Evolutionary conservation across 257 asterid genomes (phyloP).

Genomic region (Osmanthus fragrans): DNA sequence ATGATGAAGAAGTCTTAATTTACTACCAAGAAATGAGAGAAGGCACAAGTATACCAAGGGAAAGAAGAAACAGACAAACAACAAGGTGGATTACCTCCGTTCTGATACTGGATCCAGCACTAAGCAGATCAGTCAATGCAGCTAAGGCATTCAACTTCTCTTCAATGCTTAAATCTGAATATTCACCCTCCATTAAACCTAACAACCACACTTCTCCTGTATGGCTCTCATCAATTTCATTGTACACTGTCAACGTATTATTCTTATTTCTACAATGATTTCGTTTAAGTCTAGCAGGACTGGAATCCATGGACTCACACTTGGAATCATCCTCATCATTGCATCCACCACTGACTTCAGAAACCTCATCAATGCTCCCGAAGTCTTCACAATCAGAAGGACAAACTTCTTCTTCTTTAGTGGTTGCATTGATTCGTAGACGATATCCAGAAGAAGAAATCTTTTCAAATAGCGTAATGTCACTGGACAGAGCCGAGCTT

Average conservation of each 20-base stretch:
- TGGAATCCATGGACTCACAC: constrained; percentile 46
- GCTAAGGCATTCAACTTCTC: constrained; percentile 77
- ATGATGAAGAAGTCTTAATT: background rate
- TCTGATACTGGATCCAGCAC: constrained; percentile 74
- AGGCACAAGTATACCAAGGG: background rate
- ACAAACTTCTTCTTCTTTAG: constrained; percentile 53
- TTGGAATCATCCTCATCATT: constrained; percentile 57
- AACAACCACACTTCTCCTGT: constrained; percentile 92
- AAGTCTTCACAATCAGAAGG: constrained; percentile 69
- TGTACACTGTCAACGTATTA: constrained; percentile 32
- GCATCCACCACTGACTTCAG: constrained; percentile 58
- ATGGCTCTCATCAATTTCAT: constrained; percentile 97
- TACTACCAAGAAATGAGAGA: background rate
- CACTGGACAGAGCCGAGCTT: constrained; percentile 74
- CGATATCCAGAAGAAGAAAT: constrained; percentile 86
- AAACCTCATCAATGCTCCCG: constrained; percentile 68
- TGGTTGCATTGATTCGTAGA: constrained; percentile 63
- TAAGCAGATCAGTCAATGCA: constrained; percentile 76
- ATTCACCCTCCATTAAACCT: constrained; percentile 95
- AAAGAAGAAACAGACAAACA: background rate
- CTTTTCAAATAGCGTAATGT: constrained; percentile 88
- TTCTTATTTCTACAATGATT: constrained; percentile 33
- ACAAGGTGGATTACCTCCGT: constrained; percentile 63
- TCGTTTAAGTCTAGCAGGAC: constrained; percentile 37
- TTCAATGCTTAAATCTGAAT: constrained; percentile 81